Percentiles rank a stretch among this genome's conserved stretches.
Conservation (phyloP, 2,329 filamentous ascomycete species). For the Juglanconis oblonga region DNA sequence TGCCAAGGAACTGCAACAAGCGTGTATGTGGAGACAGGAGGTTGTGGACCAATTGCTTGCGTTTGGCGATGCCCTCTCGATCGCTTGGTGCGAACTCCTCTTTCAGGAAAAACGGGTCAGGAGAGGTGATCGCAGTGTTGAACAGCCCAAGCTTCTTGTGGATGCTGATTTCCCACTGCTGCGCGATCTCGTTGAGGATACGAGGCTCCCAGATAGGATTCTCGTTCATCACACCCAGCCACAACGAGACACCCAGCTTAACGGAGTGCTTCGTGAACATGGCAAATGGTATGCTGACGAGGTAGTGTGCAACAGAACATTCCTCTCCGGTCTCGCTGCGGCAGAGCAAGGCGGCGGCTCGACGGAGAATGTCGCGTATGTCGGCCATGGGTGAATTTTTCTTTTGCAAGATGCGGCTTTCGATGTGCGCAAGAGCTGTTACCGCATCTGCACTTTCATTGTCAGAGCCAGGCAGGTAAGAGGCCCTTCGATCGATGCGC, state of each 20-base stretch:
- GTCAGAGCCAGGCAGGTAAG: conserved; percentile 50
- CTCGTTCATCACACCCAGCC: conserved; percentile 96
- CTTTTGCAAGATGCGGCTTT: conserved; percentile 66
- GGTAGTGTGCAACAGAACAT: conserved; percentile 75
- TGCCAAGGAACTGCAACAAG: conserved; percentile 83
- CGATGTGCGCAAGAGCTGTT: conserved; percentile 69
- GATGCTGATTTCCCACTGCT: conserved; percentile 87
- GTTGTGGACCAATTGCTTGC: conserved; percentile 77
- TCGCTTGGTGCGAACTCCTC: conserved; percentile 94
- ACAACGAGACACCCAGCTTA: conserved; percentile 90
- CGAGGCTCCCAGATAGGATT: conserved; percentile 85
- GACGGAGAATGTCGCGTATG: conserved; percentile 75
- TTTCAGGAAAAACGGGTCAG: conserved; percentile 85
- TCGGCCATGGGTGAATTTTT: conserved; percentile 70
- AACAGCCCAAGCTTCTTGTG: conserved; percentile 79
- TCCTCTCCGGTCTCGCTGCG: conserved; percentile 67
- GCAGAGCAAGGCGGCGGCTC: conserved; percentile 84
- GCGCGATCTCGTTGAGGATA: conserved; percentile 80
- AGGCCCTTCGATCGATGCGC: conserved; percentile 50
- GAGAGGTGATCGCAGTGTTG: conserved; percentile 62
- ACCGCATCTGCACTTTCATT: conserved; percentile 57
- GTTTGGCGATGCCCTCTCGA: conserved; percentile 67
- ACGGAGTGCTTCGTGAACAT: conserved; percentile 95
- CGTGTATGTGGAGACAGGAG: conserved; percentile 82
- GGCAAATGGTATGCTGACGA: conserved; percentile 89